Percentiles rank a stretch among this genome's conserved stretches.
Conservation (phyloP, 306 rosid genomes). For the Carpinus viminea region DNA sequence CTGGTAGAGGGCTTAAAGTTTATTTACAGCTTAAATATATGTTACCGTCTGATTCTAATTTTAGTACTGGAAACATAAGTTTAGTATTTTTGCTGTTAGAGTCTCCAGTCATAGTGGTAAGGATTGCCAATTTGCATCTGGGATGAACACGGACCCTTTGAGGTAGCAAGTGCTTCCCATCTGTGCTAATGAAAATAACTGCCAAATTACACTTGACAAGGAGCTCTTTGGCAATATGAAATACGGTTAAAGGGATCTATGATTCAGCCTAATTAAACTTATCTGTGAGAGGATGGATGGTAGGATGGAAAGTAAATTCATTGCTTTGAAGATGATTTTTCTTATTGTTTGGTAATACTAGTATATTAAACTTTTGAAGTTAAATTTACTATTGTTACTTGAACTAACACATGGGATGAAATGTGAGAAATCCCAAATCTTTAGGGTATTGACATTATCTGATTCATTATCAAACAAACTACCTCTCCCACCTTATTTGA, state of each 20-base stretch:
- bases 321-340: neutral
- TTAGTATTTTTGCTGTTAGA: neutral
- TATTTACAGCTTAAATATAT: neutral
- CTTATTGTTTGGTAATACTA: too few species aligned
- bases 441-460: neutral
- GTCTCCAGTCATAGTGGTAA: conserved; percentile 11
- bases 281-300: conserved; percentile 10
- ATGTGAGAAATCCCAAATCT: neutral
- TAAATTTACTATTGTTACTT: neutral
- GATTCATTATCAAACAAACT: neutral
- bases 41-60: neutral
- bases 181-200: conserved; percentile 16
- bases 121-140: conserved; percentile 14
- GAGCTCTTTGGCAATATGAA: conserved; percentile 14
- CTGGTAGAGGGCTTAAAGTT: neutral
- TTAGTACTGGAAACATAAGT: neutral
- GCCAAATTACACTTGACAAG: neutral
- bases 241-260: conserved; percentile 7
- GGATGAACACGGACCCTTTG: conserved; percentile 17
- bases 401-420: neutral
- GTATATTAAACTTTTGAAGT: neutral
- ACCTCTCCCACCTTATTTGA: neutral
- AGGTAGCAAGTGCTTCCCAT: conserved; percentile 20
- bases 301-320: conserved; percentile 10
- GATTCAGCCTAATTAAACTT: conserved; percentile 5